phyloP scores from a whole-genome alignment of 2,329 filamentous ascomycete species.

The Fusarium subtropicale region DNA sequence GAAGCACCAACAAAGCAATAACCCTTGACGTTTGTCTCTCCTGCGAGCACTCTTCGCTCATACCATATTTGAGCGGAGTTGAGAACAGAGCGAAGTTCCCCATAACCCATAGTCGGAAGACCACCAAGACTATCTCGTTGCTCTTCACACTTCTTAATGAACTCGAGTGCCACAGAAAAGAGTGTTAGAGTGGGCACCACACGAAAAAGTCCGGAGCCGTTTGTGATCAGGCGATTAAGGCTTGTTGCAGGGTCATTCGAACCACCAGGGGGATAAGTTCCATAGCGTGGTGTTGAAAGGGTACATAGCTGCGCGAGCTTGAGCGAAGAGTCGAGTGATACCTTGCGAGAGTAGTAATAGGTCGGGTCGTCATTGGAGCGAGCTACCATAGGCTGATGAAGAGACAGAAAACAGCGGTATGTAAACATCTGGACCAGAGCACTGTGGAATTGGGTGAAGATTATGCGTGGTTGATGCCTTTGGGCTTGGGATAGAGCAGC shows the following conservation, averaged over 20 bases:
- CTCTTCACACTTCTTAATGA: conserved; percentile 59
- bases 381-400: conserved; percentile 64
- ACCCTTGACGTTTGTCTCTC: conserved; percentile 59
- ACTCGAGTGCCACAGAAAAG: conserved; percentile 59
- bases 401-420: conserved; percentile 62
- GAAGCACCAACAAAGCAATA: conserved; percentile 52
- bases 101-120: conserved; percentile 47
- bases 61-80: conserved; percentile 49
- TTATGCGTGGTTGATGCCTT: conserved; percentile 25
- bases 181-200: conserved; percentile 55
- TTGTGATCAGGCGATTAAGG: conserved; percentile 55
- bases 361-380: conserved; percentile 59
- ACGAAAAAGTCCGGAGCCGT: conserved; percentile 57
- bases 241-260: conserved; percentile 44
- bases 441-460: conserved; percentile 55
- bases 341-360: conserved; percentile 66
- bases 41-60: conserved; percentile 52
- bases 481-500: conserved; percentile 52
- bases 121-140: conserved; percentile 50
- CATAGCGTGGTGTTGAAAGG: conserved; percentile 40
- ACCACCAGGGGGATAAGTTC: conserved; percentile 26
- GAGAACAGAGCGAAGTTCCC: conserved; percentile 51
- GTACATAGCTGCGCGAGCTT: conserved; percentile 52
- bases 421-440: conserved; percentile 57
- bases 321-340: conserved; percentile 58